Conservation (phyloP, 257 asterid genomes). For the Schizonepeta tenuifolia region DNA sequence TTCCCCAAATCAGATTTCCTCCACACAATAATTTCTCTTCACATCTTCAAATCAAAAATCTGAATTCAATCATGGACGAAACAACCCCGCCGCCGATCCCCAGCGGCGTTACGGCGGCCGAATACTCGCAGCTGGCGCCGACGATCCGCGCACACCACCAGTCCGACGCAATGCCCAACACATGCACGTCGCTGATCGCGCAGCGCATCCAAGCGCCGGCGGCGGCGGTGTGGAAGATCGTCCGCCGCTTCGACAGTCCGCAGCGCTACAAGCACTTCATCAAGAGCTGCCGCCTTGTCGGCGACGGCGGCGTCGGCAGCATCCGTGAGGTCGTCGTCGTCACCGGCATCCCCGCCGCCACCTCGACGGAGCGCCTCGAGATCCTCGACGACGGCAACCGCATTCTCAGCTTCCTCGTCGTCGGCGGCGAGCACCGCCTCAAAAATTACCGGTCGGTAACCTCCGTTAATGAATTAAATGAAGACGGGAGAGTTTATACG, state of each 20-base stretch:
- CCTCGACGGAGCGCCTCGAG: constrained; percentile 80
- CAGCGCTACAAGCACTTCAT: constrained; percentile 86
- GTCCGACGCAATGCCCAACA: constrained; percentile 59
- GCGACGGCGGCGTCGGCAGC: constrained; percentile 80
- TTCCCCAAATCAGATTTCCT: background rate
- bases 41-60: no score
- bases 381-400: constrained; percentile 68
- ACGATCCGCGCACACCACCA: constrained; percentile 56
- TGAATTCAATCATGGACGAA: constrained; percentile 4
- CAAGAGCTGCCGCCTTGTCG: constrained; percentile 64
- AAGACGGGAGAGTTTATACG: constrained; percentile 40
- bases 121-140: constrained; percentile 46
- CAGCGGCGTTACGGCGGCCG: constrained; percentile 56
- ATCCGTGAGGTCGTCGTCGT: constrained; percentile 77
- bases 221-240: constrained; percentile 67
- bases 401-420: constrained; percentile 70
- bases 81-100: constrained; percentile 46
- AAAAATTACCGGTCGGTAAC: constrained; percentile 78
- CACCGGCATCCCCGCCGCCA: constrained; percentile 83
- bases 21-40: background rate
- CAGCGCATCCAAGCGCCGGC: constrained; percentile 74
- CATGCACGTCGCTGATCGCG: constrained; percentile 65
- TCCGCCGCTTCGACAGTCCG: constrained; percentile 76
- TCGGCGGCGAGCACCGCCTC: constrained; percentile 85
- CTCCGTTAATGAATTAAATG: constrained; percentile 56